A percentile compares a stretch with the other conserved stretches of the same genome.
Evolutionary conservation across 148 eudicot species (phyloP).

Genomic region (Rheum nobile): DNA sequence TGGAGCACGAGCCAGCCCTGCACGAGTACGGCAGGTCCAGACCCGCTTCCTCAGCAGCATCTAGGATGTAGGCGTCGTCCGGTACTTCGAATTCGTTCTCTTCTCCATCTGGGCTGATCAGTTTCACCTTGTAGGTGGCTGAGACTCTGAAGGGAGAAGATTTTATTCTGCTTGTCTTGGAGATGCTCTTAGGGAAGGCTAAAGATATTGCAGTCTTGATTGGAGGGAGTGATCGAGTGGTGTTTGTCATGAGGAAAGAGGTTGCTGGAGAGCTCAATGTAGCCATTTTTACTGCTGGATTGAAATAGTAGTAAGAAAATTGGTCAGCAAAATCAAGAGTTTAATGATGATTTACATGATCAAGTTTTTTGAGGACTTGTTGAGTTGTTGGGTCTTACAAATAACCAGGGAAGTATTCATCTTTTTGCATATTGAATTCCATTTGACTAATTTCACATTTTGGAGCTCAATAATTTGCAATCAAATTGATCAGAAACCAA

Average conservation of each 20-base stretch:
- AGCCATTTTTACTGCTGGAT: conserved; percentile 4
- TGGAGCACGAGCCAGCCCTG: conserved; percentile 90
- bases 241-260: not conserved
- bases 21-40: conserved; percentile 77
- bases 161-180: conserved; percentile 39
- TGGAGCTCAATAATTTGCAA: too few relatives aligned
- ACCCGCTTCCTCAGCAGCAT: conserved; percentile 69
- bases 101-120: conserved; percentile 49
- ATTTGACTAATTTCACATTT: too few relatives aligned
- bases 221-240: not conserved
- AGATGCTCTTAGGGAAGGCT: conserved; percentile 21
- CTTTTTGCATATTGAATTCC: too few relatives aligned
- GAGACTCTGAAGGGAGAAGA: conserved; percentile 28
- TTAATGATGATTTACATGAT: not conserved
- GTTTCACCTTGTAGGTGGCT: conserved; percentile 57
- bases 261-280: conserved; percentile 6
- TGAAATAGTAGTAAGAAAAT: too few relatives aligned
- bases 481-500: too few relatives aligned
- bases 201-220: conserved; percentile 28
- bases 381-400: too few relatives aligned
- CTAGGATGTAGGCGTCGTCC: conserved; percentile 60
- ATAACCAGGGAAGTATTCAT: too few relatives aligned
- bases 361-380: too few relatives aligned
- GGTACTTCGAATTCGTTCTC: conserved; percentile 70
- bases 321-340: not conserved